phyloP scores from a whole-genome alignment of 1,139 yeast genomes.

The Hansenula lynferdii region DNA sequence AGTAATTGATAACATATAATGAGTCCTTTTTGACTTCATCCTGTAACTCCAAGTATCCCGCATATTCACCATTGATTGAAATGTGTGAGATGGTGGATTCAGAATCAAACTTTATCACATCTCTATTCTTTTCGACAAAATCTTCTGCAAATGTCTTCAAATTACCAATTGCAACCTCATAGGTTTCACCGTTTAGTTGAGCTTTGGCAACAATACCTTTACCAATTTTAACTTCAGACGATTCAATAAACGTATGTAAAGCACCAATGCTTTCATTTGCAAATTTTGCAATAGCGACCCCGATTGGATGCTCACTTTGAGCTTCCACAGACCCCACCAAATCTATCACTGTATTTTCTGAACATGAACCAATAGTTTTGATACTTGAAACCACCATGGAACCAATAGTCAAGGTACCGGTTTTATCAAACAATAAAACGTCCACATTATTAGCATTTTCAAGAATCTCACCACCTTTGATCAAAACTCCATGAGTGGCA shows the following conservation, averaged over 20 bases:
- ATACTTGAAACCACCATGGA: conserved; percentile 52
- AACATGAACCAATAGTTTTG: conserved; percentile 18
- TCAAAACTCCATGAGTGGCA: conserved; percentile 81
- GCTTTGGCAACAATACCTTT: conserved; percentile 60
- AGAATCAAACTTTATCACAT: conserved; percentile 19
- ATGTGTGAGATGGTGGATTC: conserved; percentile 34
- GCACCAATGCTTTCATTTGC: conserved; percentile 18
- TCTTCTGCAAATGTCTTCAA: conserved; percentile 35
- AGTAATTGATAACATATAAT: conserved; percentile 48
- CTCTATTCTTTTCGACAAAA: conserved; percentile 17
- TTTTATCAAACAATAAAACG: conserved; percentile 83
- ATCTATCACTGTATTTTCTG: conserved; percentile 38
- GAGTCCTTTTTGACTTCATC: conserved; percentile 75
- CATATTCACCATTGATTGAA: conserved; percentile 47
- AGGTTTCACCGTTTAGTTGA: conserved; percentile 20
- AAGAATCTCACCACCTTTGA: conserved; percentile 89
- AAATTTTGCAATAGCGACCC: conserved; percentile 52
- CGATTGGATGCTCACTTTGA: conserved; percentile 86
- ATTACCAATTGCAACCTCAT: conserved; percentile 53
- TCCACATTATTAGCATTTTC: conserved; percentile 68
- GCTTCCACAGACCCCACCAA: conserved; percentile 60
- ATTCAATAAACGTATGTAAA: conserved; percentile 30
- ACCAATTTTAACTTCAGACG: conserved; percentile 59
- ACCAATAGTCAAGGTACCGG: conserved; percentile 93
- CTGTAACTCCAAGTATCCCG: conserved; percentile 62